These are phyloP conservation scores for Trichoderma sp. DNA, from an alignment of 2,329 filamentous ascomycete species.

Conservation along the genomic window DNA sequence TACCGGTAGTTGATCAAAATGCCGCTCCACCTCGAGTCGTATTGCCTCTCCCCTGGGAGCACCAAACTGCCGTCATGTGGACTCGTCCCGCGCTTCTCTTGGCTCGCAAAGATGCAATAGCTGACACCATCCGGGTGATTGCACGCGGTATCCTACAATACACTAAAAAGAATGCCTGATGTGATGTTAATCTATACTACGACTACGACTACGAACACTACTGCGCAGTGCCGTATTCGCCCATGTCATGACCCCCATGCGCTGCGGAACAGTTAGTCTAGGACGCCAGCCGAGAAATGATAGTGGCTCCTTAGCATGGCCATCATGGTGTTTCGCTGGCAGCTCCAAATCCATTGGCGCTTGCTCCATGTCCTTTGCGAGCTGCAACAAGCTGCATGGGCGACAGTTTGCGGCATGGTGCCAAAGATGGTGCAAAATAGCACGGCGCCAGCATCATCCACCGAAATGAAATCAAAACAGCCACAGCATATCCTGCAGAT, in stretches of 20 bases:
- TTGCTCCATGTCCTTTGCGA: neutral
- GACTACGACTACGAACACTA: neutral
- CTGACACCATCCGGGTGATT: neutral
- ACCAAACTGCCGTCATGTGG: constrained; percentile 19
- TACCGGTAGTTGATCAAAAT: constrained; percentile 7
- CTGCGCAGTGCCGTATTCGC: neutral
- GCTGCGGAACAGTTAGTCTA: neutral
- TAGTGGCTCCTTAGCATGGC: neutral
- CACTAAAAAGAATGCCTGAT: neutral
- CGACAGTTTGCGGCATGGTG: constrained; percentile 7
- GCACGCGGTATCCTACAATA: neutral
- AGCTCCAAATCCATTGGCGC: constrained; percentile 1
- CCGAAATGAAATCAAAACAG: neutral
- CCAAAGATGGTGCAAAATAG: neutral
- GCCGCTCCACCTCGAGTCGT: constrained; percentile 11
- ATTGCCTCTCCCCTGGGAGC: neutral
- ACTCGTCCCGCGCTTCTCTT: constrained; percentile 8
- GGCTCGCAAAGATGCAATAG: neutral
- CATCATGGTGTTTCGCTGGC: constrained; percentile 1
- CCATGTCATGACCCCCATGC: neutral
- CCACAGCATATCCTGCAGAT: constrained; percentile 10
- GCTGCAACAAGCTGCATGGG: constrained; percentile 1
- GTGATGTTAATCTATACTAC: neutral
- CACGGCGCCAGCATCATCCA: constrained; percentile 9
- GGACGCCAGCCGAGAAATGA: neutral